phyloP scores from a whole-genome alignment of 768 basidiomycete species.

The Lanmaoa pseudosensibilis region DNA sequence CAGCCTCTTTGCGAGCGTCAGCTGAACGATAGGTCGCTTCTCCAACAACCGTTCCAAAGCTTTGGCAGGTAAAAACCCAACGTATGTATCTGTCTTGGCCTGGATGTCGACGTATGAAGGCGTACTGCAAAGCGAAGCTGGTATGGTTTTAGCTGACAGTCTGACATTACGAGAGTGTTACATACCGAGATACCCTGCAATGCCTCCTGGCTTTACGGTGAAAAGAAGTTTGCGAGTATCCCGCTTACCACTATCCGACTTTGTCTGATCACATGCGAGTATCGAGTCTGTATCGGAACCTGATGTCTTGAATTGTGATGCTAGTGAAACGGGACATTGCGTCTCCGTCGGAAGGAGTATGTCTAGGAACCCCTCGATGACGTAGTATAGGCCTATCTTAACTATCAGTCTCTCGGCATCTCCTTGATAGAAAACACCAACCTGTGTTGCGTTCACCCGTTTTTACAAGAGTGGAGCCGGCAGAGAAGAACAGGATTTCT shows the following conservation, averaged over 20 bases:
- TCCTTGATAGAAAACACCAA: conserved; percentile 25
- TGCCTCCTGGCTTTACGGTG: conserved; percentile 95
- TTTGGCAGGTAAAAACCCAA: conserved; percentile 88
- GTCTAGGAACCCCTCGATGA: conserved; percentile 95
- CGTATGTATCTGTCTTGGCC: conserved; percentile 98
- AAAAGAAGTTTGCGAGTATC: conserved; percentile 72
- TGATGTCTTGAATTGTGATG: conserved; percentile 21
- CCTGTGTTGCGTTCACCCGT: conserved; percentile 91
- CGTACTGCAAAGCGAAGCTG: conserved; percentile 86
- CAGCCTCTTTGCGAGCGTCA: conserved; percentile 94
- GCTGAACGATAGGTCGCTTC: conserved; percentile 89
- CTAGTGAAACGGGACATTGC: neutral
- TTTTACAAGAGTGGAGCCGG: conserved; percentile 81
- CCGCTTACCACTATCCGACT: conserved; percentile 30
- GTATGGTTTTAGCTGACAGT: conserved; percentile 1
- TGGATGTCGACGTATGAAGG: conserved; percentile 96
- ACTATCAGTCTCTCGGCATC: neutral
- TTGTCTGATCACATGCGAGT: conserved; percentile 33
- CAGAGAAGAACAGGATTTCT: conserved; percentile 90
- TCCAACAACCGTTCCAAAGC: conserved; percentile 90
- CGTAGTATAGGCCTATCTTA: conserved; percentile 76
- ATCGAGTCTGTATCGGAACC: conserved; percentile 39
- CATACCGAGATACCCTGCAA: conserved; percentile 91
- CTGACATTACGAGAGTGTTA: neutral
- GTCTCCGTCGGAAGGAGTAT: conserved; percentile 64